Base-by-base conservation (phyloP, 257 asterid species). In the Nicotiana paniculata region DNA sequence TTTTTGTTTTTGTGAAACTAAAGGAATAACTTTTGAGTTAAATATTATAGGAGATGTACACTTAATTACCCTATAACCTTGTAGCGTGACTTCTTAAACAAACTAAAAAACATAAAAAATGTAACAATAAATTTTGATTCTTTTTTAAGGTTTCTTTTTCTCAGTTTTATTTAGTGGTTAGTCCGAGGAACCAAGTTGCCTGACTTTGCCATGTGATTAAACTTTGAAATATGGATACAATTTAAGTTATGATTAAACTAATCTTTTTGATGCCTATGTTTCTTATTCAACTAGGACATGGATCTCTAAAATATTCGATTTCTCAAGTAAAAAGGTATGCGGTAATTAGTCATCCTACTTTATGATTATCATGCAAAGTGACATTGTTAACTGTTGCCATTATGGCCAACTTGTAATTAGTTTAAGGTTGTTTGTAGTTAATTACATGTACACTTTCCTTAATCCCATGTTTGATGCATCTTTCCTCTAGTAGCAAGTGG, bases 401-500 rank as follows among this genome's bases (percentile, higher is more conserved):
- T 43, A 81, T 48, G 59, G 64, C 8, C 85, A 82, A 61, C 15
- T 79, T 18, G 72, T 43, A 15, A 55, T 74, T 33, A 68, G 76
- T 83, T 80, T 57, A 63, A 81, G 69, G 33, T 55, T 77, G 53
- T 81, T 85, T 53, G 62, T 72, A 83, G 78, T 51, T n/a, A 68
- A 68, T 77, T 37, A 3, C 24, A 21, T 21, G 24, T 21, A 30
- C 28, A 64, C 63, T 79, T 80, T 81, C 81, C 81, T 81, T 81
- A 77, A 79, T 61, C 82, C 79, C 28, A 74, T 24, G 79, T 48
- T 24, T 24, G 43, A 3, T 74, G n/a, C 39, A 77, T 80, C n/a
- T 84, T 82, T 79, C 85, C 83, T 74, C 70, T 81, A 32, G 76
- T 82, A 24, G 85, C 90, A 86, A 85, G 84, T 86, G 82, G 82